A percentile compares a stretch with the other conserved stretches of the same genome.
phyloP scores from a whole-genome alignment of 495 filamentous ascomycete species.

The Penicillium waksmanii region DNA sequence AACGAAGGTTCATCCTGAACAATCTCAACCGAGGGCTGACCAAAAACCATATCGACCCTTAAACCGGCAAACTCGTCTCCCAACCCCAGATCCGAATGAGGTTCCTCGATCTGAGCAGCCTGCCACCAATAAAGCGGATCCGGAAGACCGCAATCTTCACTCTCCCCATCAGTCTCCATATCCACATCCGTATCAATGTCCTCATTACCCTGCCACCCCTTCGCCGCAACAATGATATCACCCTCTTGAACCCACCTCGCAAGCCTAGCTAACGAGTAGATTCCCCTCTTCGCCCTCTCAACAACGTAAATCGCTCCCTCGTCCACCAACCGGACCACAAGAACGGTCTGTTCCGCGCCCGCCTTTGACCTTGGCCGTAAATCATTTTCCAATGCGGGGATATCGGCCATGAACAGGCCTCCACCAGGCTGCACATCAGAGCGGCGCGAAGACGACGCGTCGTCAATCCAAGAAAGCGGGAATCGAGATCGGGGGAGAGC shows the following conservation, averaged over 20 bases:
- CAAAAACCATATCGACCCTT: constrained; percentile 41
- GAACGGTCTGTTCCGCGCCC: constrained; percentile 45
- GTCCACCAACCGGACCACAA: constrained; percentile 66
- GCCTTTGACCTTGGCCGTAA: constrained; percentile 17
- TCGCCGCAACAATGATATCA: constrained; percentile 37
- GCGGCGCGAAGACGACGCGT: constrained; percentile 48
- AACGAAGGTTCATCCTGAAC: no score
- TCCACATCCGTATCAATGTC: constrained; percentile 43
- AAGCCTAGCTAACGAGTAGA: constrained; percentile 75
- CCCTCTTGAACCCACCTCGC: constrained; percentile 61
- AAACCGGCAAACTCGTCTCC: constrained; percentile 31
- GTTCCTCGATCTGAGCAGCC: constrained; percentile 42
- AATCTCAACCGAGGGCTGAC: constrained; percentile 15
- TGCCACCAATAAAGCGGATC: constrained; percentile 43
- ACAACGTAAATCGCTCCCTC: constrained; percentile 67
- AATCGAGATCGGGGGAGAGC: constrained; percentile 63
- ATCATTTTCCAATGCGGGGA: constrained; percentile 64
- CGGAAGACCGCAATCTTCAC: neutral
- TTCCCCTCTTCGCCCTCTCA: constrained; percentile 66
- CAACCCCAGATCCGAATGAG: constrained; percentile 24
- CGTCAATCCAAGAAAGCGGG: constrained; percentile 64
- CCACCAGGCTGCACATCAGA: constrained; percentile 55
- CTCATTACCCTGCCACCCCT: constrained; percentile 42
- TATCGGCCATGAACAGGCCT: constrained; percentile 59
- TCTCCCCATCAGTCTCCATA: constrained; percentile 36